A percentile compares a stretch with the other conserved stretches of the same genome.
These are phyloP conservation scores for Cutaneotrichosporon sp. DNA, from an alignment of 1,284 basidiomycete species.

Conservation along the genomic window DNA sequence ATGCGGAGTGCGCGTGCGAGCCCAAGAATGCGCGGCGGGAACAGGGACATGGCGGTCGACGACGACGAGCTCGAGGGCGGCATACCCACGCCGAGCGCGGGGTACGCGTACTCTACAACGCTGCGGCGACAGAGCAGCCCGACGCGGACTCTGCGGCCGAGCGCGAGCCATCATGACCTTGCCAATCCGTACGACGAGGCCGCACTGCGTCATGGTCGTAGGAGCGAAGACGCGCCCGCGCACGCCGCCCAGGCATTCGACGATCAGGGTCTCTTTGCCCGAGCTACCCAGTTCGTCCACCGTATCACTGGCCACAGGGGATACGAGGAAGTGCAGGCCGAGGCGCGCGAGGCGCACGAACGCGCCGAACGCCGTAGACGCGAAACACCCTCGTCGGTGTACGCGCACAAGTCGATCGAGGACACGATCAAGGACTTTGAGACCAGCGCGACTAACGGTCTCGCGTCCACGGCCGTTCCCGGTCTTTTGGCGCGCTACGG, in stretches of 20 bases:
- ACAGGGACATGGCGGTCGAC: neutral
- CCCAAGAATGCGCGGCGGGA: neutral
- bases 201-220: neutral
- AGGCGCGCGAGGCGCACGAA: slow-evolving; percentile 22
- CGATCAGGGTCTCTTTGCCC: slow-evolving; percentile 6
- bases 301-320: slow-evolving; percentile 26
- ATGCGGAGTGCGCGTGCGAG: too few relatives aligned
- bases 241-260: slow-evolving; percentile 7
- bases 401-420: slow-evolving; percentile 41
- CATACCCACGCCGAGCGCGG: neutral
- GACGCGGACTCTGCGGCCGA: slow-evolving; percentile 7
- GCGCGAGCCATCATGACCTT: slow-evolving; percentile 5
- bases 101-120: slow-evolving; percentile 74
- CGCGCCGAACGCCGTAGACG: slow-evolving; percentile 33
- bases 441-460: slow-evolving; percentile 60
- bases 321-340: slow-evolving; percentile 26
- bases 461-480: slow-evolving; percentile 61
- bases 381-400: slow-evolving; percentile 44
- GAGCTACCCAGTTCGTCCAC: slow-evolving; percentile 18
- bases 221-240: neutral
- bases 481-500: slow-evolving; percentile 67
- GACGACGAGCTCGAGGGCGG: neutral
- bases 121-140: slow-evolving; percentile 57
- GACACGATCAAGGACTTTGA: slow-evolving; percentile 52
- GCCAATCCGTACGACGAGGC: slow-evolving; percentile 13